Conservation (phyloP, 2,329 filamentous ascomycete genomes). For the Emmonsiellopsis sp. region DNA sequence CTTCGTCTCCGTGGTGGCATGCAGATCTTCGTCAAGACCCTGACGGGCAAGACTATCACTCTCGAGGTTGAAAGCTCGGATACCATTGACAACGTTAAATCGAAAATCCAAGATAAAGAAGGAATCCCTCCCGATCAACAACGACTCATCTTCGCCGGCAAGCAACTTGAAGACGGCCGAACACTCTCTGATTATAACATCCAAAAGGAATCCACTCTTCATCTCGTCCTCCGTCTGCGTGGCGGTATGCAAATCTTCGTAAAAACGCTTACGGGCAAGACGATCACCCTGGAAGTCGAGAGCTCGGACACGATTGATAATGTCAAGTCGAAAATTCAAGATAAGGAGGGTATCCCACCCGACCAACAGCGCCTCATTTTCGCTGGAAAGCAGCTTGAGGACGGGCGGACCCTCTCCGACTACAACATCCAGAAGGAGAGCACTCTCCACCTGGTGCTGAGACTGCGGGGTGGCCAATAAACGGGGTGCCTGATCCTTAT, state of each 20-base stretch:
- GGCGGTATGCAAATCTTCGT: slow-evolving; percentile 81
- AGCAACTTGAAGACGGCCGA: slow-evolving; percentile 86
- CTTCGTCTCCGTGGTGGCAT: slow-evolving; percentile 78
- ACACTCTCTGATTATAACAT: slow-evolving; percentile 95
- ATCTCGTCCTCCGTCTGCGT: slow-evolving; percentile 71
- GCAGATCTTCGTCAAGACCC: slow-evolving; percentile 50
- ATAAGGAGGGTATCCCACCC: slow-evolving; percentile 69
- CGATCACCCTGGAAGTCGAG: slow-evolving; percentile 59
- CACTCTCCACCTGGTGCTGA: slow-evolving; percentile 54
- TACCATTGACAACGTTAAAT: slow-evolving; percentile 91
- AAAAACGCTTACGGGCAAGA: slow-evolving; percentile 68
- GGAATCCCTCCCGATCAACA: slow-evolving; percentile 93
- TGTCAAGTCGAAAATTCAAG: slow-evolving; percentile 64
- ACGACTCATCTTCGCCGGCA: slow-evolving; percentile 85
- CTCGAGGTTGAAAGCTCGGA: slow-evolving; percentile 82
- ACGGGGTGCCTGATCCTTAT: not conserved
- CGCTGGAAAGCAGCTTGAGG: slow-evolving; percentile 55
- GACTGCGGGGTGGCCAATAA: slow-evolving; percentile 44
- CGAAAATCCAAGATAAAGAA: slow-evolving; percentile 73
- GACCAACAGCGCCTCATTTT: slow-evolving; percentile 63
- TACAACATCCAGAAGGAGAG: slow-evolving; percentile 54
- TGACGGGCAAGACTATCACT: slow-evolving; percentile 84
- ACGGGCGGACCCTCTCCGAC: slow-evolving; percentile 42
- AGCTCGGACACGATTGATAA: slow-evolving; percentile 62
- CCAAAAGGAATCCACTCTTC: slow-evolving; percentile 79